Base-by-base conservation (phyloP, 176 grass and related monocot genomes). In the Aegilops tauschii region DNA sequence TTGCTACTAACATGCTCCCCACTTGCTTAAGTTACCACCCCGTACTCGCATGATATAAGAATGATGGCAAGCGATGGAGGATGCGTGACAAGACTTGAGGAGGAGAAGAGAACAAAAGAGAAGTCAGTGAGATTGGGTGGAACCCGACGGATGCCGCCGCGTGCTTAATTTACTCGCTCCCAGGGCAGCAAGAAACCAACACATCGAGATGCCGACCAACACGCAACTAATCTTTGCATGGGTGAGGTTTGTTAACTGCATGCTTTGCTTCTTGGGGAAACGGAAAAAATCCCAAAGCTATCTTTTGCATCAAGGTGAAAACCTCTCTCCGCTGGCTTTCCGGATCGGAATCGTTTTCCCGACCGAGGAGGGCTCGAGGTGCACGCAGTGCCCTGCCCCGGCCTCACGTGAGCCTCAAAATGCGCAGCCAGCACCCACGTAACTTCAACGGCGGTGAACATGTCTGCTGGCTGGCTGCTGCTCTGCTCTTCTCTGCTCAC, bases 91-190 rank as follows among this genome's bases (percentile, higher is more conserved):
- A 52, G 63, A 10, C 82, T 63, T 6, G 77, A 62, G 12, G 89
- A 50, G 88, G 80, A 82, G 83, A 92, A 89, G 75, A 86, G 63
- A 97, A 94, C 92, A 97, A 97, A 92, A 91, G 85, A 91, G 86
- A 94, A 94, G 90, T 94, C 90, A 31, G 73, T 61, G 32, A 89
- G 79, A 89, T 91, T 84, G 82, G 88, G 81, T 73, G 85, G 91
- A 85, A 95, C 80, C 83, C 88, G 79, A 95, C 87, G 74, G 86
- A 91, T 93, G 86, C 85, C 72, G 29, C 49, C 4, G 61, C 82
- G 8, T n/a, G 61, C n/a, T 47, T 91, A 84, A 61, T 92, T 90
- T 86, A 88, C 81, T 65, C 44, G 4, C 86, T 75, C 79, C 87
- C 61, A 54, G 1, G 0, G 10, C 42, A 50, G 78, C 77, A 87